Percentiles rank a stretch among this genome's conserved stretches.
These are phyloP conservation scores for Skeletonema tropicum DNA, from an alignment of 108 stramenopile genomes.

Conservation along the genomic window DNA sequence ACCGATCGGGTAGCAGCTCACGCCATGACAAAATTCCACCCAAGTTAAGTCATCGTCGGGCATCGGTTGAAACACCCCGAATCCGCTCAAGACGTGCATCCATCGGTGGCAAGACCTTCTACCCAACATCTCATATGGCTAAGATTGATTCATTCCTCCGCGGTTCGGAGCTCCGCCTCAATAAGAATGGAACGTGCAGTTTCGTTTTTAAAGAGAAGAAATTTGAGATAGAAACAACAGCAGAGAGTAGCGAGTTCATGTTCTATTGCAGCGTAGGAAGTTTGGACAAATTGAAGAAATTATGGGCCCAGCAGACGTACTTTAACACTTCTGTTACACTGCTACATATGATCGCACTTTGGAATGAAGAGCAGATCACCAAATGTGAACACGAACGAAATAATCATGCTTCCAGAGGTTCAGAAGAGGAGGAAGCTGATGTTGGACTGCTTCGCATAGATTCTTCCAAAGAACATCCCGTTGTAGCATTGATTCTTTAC, in stretches of 20 bases:
- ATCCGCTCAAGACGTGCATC: slow-evolving; percentile 29
- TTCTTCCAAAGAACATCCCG: slow-evolving; percentile 29
- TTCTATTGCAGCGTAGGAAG: slow-evolving; percentile 29
- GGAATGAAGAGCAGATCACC: slow-evolving; percentile 32
- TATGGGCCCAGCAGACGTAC: slow-evolving; percentile 1
- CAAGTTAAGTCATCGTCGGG: not conserved
- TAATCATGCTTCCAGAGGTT: not conserved
- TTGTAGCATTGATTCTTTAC: slow-evolving; percentile 39
- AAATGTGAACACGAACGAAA: slow-evolving; percentile 1
- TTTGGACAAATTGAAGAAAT: not conserved
- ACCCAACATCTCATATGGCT: slow-evolving; percentile 35
- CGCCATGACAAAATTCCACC: too few relatives aligned
- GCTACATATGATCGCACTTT: slow-evolving; percentile 29
- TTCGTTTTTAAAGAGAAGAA: slow-evolving; percentile 35
- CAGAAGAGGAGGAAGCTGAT: not conserved
- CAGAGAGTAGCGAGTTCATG: slow-evolving; percentile 30
- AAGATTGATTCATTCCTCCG: slow-evolving; percentile 29
- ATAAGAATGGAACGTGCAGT: slow-evolving; percentile 32
- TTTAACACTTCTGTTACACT: too few relatives aligned
- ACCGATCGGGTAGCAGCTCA: too few relatives aligned
- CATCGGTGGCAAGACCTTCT: slow-evolving; percentile 41
- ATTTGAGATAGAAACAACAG: slow-evolving; percentile 30
- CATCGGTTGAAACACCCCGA: not conserved
- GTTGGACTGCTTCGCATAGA: slow-evolving; percentile 36
- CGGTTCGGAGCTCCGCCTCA: slow-evolving; percentile 31